phyloP scores from a whole-genome alignment of 495 filamentous ascomycete genomes.

The Talaromyces wortmannii region DNA sequence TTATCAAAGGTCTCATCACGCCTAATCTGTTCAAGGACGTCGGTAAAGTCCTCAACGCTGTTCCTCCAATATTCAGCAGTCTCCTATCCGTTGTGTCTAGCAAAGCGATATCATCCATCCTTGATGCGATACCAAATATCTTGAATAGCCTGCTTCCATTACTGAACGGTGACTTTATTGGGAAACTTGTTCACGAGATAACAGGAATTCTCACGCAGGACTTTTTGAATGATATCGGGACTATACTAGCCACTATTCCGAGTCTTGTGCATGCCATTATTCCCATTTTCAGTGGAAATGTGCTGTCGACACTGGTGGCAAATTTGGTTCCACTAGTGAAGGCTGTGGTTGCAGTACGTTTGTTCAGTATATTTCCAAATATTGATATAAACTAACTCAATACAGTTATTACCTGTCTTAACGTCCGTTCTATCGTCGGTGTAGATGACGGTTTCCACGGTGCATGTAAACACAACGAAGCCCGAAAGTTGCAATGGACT shows the following conservation, averaged over 20 bases:
- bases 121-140: background rate
- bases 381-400: too few species aligned
- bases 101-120: background rate
- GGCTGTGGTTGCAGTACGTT: background rate
- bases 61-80: background rate
- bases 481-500: too few species aligned
- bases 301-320: background rate
- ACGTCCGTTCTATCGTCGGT: too few species aligned
- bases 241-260: background rate
- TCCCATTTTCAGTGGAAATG: background rate
- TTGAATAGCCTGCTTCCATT: background rate
- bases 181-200: background rate
- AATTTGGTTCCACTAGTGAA: constrained; percentile 1
- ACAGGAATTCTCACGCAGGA: background rate
- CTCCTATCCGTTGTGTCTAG: background rate
- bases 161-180: background rate
- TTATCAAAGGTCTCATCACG: background rate
- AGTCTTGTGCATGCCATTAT: background rate
- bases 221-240: background rate
- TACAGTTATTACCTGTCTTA: too few species aligned
- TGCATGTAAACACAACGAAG: too few species aligned
- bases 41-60: background rate
- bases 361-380: too few species aligned
- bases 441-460: too few species aligned
- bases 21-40: background rate